These are phyloP conservation scores for Isabelozyma pseudorhagii DNA, from an alignment of 805 yeast genomes.

Conservation along the genomic window DNA sequence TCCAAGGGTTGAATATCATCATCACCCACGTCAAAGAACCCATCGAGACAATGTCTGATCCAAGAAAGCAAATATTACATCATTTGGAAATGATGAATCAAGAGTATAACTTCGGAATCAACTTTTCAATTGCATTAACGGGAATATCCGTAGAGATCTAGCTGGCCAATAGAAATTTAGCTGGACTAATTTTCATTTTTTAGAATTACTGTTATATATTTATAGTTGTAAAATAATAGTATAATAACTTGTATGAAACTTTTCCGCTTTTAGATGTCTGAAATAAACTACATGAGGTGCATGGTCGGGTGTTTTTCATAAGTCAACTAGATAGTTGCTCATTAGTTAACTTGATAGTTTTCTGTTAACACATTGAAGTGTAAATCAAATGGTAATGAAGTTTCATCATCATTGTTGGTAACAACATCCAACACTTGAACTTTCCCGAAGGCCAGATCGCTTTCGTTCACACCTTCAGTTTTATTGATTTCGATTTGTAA, in stretches of 20 bases:
- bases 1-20: conserved; percentile 44
- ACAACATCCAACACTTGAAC: conserved; percentile 63
- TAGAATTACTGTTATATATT: background rate
- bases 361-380: conserved; percentile 57
- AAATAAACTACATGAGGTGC: background rate
- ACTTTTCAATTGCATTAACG: conserved; percentile 51
- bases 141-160: conserved; percentile 43
- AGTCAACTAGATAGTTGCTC: conserved; percentile 11
- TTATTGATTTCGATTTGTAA: conserved; percentile 54
- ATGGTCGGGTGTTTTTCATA: background rate
- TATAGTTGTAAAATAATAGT: background rate
- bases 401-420: conserved; percentile 46
- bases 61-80: conserved; percentile 50
- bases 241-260: conserved; percentile 1
- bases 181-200: background rate
- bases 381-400: conserved; percentile 67
- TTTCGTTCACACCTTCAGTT: conserved; percentile 36
- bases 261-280: background rate
- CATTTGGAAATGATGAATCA: conserved; percentile 44
- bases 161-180: background rate
- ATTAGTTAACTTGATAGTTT: conserved; percentile 46
- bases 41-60: conserved; percentile 60
- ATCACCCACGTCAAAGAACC: conserved; percentile 46
- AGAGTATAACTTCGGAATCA: conserved; percentile 36
- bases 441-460: conserved; percentile 54